Base-by-base conservation (phyloP, 1,139 yeast genomes). In the Lodderomyces parapsilosis region DNA sequence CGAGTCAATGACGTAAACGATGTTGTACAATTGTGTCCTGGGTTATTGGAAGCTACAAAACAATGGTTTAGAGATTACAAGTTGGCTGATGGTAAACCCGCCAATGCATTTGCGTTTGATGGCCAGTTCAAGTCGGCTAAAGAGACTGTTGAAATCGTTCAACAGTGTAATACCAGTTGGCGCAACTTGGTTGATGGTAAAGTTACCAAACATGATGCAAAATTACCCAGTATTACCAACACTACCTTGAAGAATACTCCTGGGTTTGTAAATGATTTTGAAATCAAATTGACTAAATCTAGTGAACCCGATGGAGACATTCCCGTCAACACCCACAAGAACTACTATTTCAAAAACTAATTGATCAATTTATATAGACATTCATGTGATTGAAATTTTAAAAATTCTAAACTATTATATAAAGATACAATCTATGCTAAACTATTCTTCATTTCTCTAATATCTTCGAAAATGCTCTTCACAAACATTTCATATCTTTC, bases 1-100 rank as follows among this genome's bases (percentile, higher is more conserved):
- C 81, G 84, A 61, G 66, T 88, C 50, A 71, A 81, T 59, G 93
- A 85, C 62, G 77, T 89, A 49, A 83, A 80, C 56, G 96, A 88
- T 59, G 88, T 89, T 47, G 83, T 78, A 57, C 74, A 72, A 55
- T 80, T 80, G 57, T 78, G 86, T 62, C 96, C 96, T 48, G 93
- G 94, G 41, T 74, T 88, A 49, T 74, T 88, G 58, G 81, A 86
- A 63, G 83, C 91, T 43, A 87, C 96, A 39, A 80, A 86, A 59
- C 89, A 84, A 65, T 89, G 96, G 96, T 87, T 89, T 76, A 79
- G 89, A 65, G 86, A 86, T 61, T 89, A 89, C 77, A 89, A 89
- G 69, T 75, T 86, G 48, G 94, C 96, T 33, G 96, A 88, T 60
- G 96, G 95, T 43, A 89, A 89, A 73, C 93, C 95, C 51, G 83